Evolutionary conservation across 2,329 filamentous ascomycete genomes (phyloP), one percentile per base, ranked within the genome.

Genomic region (Beauveria australis): DNA sequence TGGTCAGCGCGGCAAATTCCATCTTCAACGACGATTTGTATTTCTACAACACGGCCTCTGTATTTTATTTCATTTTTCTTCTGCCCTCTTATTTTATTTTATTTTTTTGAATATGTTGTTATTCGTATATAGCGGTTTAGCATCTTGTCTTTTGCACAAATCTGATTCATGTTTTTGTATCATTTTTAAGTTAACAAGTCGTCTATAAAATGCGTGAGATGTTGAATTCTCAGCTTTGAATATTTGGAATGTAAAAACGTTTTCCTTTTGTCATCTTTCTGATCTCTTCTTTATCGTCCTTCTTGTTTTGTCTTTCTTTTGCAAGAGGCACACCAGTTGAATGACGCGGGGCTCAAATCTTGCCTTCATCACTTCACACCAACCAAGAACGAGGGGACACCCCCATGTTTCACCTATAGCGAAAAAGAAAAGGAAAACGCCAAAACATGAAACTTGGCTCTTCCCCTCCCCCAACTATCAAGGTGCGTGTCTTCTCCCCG

Each of bases 241-340:
- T 24, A n/a, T 14, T 37, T 12, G 51, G 40, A 59, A 26, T 30
- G 53, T 46, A 19, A 46, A 26, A 26, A n/a, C 6, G 9, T 30
- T 6, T 14, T 14, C 12, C n/a, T 37, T n/a, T 10, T 10, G 19
- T 7, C 9, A 9, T 3, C 9, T 54, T 19, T 44, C 5, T 18
- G 18, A 37, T 30, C 18, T 37, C 3, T 53, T 46, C 33, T 49
- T 52, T 5, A 4, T 24, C n/a, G 22, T 6, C 16, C 44, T 30
- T 44, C 22, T n/a, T 24, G 30, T 16, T 37, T 14, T 37, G 12
- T 37, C 33, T 16, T 37, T 37, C 14, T 24, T 40, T 40, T 24
- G n/a, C 53, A 56, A 53, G 51, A 41, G 37, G 54, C 44, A 48
- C 30, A 58, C 44, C 54, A 58, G 54, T 65, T 67, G 64, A 65